phyloP scores from a whole-genome alignment of 179 eudicot species.

The Drosera spatulata region DNA sequence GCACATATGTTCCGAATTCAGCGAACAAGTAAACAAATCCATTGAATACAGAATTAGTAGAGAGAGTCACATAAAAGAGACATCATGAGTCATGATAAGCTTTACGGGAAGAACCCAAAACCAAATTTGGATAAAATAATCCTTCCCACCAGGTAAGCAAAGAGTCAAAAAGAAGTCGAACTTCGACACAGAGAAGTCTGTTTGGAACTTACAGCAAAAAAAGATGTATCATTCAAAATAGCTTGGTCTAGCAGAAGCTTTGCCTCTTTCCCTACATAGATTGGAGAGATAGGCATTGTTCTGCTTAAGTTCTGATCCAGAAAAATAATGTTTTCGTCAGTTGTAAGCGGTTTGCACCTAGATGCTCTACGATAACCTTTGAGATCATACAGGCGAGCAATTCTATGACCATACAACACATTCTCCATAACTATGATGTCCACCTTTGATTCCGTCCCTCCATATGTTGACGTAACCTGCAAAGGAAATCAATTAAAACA shows the following conservation, averaged over 20 bases:
- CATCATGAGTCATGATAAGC: no score
- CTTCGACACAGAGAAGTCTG: no score
- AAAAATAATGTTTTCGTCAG: slow-evolving; percentile 74
- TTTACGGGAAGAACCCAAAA: no score
- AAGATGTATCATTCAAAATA: slow-evolving; percentile 90
- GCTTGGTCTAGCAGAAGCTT: slow-evolving; percentile 81
- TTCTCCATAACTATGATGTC: slow-evolving; percentile 95
- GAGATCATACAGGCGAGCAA: slow-evolving; percentile 71
- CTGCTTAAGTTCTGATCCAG: slow-evolving; percentile 88
- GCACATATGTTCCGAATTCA: no score
- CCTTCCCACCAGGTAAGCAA: no score
- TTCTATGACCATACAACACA: slow-evolving; percentile 55
- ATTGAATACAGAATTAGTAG: no score
- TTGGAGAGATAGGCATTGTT: slow-evolving; percentile 88
- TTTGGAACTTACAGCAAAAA: slow-evolving; percentile 67
- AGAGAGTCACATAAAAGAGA: no score
- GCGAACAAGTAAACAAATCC: no score
- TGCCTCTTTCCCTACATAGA: slow-evolving; percentile 78
- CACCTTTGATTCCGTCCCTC: slow-evolving; percentile 76
- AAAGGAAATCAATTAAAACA: background rate
- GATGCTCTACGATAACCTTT: slow-evolving; percentile 88
- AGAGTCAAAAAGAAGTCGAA: no score
- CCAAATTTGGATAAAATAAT: no score
- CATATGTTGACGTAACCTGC: slow-evolving; percentile 71
- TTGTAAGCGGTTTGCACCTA: slow-evolving; percentile 70